These are phyloP conservation scores for Cladorrhinum sp. DNA, from an alignment of 2,329 filamentous ascomycete genomes.

Conservation along the genomic window DNA sequence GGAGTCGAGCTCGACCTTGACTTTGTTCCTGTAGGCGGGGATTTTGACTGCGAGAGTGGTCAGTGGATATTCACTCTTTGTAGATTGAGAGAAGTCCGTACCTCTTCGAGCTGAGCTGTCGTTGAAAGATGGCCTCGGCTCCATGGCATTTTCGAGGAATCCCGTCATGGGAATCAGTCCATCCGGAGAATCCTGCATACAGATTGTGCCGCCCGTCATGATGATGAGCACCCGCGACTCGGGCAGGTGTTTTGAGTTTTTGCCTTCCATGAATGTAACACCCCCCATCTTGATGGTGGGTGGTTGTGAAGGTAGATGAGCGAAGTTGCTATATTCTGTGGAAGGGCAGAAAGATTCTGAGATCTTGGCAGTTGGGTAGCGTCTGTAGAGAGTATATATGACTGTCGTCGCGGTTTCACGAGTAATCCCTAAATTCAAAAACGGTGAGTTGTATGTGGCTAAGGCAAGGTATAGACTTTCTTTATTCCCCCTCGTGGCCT, in stretches of 20 bases:
- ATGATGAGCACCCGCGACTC: constrained; percentile 85
- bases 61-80: background rate
- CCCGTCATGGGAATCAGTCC: constrained; percentile 77
- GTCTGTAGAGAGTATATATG: background rate
- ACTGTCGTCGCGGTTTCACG: background rate
- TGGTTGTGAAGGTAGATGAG: background rate
- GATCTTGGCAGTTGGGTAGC: background rate
- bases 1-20: constrained; percentile 56
- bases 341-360: background rate
- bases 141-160: constrained; percentile 80
- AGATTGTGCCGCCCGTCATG: constrained; percentile 87
- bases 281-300: constrained; percentile 23
- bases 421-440: background rate
- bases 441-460: background rate
- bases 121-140: constrained; percentile 80
- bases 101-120: constrained; percentile 57
- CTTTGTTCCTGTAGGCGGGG: constrained; percentile 49
- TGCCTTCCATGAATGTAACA: constrained; percentile 21
- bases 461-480: background rate
- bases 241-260: constrained; percentile 37
- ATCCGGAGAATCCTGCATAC: constrained; percentile 78
- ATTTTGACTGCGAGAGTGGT: constrained; percentile 42
- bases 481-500: background rate
- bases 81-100: background rate
- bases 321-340: background rate